phyloP scores from a whole-genome alignment of 225 moss, liverwort and hornwort species.

The Polytrichum formosum region DNA sequence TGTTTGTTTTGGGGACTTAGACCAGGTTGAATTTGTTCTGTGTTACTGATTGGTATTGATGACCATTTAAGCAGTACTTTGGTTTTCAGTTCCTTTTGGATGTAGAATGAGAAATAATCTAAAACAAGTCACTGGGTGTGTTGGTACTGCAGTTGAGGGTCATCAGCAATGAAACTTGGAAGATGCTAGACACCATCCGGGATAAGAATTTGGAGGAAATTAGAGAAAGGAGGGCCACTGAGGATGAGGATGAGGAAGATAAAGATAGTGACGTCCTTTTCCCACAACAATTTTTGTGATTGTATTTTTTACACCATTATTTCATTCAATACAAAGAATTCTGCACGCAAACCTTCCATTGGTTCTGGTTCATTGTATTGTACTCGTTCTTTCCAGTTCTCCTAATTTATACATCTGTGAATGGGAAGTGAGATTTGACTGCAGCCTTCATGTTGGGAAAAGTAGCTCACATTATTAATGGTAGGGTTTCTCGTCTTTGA shows the following conservation, averaged over 20 bases:
- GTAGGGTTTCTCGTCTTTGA: neutral
- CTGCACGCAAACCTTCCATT: too few relatives aligned
- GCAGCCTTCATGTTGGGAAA: too few relatives aligned
- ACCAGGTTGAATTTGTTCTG: neutral
- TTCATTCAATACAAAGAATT: too few relatives aligned
- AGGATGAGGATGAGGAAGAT: constrained; percentile 63
- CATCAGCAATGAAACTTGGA: constrained; percentile 85
- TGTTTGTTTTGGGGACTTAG: neutral
- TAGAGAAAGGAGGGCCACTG: constrained; percentile 41
- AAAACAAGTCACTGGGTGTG: neutral
- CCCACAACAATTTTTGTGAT: constrained; percentile 90
- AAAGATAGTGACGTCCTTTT: constrained; percentile 70
- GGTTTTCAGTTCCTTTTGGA: too few relatives aligned
- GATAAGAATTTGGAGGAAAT: constrained; percentile 32
- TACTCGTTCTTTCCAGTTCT: too few relatives aligned
- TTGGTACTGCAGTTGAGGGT: constrained; percentile 66
- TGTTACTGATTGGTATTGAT: too few relatives aligned
- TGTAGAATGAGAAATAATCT: too few relatives aligned
- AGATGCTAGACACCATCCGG: constrained; percentile 73
- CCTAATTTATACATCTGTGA: too few relatives aligned
- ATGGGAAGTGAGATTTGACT: too few relatives aligned
- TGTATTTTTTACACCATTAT: constrained; percentile 14
- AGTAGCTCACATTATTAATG: too few relatives aligned
- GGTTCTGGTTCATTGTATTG: too few relatives aligned
- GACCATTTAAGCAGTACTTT: too few relatives aligned